phyloP scores from a whole-genome alignment of 2,329 filamentous ascomycete genomes.

The Penicillium thymicola region DNA sequence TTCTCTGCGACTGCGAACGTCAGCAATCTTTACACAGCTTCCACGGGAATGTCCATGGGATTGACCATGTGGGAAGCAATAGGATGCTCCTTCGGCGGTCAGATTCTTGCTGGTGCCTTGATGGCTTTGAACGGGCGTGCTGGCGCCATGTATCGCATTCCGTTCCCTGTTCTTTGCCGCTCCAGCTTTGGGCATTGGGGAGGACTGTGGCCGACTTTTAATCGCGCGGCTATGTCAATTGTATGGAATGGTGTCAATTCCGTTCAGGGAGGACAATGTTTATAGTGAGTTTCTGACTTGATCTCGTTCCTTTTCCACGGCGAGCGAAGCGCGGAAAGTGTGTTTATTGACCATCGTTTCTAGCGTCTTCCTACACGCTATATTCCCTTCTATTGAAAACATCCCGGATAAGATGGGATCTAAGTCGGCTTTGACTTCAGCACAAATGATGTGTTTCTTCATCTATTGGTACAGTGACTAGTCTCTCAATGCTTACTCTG shows the following conservation, averaged over 20 bases:
- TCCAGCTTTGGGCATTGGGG: constrained; percentile 47
- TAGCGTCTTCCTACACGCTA: constrained; percentile 42
- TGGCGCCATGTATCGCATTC: constrained; percentile 46
- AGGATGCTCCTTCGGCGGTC: constrained; percentile 42
- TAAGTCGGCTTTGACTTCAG: constrained; percentile 42
- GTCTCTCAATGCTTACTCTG: not conserved
- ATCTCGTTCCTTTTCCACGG: not conserved
- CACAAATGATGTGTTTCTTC: constrained; percentile 43
- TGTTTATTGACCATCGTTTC: not conserved
- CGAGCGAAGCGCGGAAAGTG: not conserved
- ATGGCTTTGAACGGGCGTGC: constrained; percentile 45
- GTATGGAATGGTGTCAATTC: constrained; percentile 48
- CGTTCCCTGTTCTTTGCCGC: constrained; percentile 44
- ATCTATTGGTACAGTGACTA: constrained; percentile 35
- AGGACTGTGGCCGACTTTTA: constrained; percentile 42
- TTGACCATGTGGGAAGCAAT: constrained; percentile 52
- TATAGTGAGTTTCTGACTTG: constrained; percentile 24
- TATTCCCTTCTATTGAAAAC: constrained; percentile 42
- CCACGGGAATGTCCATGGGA: constrained; percentile 43
- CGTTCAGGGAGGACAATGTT: constrained; percentile 38
- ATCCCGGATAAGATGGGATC: constrained; percentile 42
- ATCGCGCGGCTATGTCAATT: constrained; percentile 45
- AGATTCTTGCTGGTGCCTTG: constrained; percentile 31
- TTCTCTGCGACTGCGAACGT: constrained; percentile 41
- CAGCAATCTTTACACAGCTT: constrained; percentile 40